Evolutionary conservation across 352 stramenopile genomes (phyloP), one percentile per base, ranked within the genome.

Genomic region (Phytophthora pini): DNA sequence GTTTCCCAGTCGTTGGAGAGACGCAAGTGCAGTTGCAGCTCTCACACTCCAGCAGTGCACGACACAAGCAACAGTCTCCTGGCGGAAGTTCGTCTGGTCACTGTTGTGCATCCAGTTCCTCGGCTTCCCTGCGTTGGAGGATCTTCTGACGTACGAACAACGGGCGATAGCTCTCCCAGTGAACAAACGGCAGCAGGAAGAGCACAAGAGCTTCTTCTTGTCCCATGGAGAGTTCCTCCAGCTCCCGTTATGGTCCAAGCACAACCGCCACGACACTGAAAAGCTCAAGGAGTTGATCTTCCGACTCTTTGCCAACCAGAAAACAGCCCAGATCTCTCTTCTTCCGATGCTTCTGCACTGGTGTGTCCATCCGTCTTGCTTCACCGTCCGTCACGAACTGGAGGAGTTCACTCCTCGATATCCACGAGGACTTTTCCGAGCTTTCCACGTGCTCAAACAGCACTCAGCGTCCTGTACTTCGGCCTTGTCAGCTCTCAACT

Each of bases 231-330:
- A 74, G 10, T 90, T 90, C 48, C 13, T 27, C 17, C 50, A 62
- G 1, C 48, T 86, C 1, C 77, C 69, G 11, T 50, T 86, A 24
- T 88, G 82, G 79, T 87, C 83, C 53, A 69, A 84, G 17, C 27
- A 43, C 39, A 29, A 36, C 26, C 29, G n/a, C 1, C 47, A 41
- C 15, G 34, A 63, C 4, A 15, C 52, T 2, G 40, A 39, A 22
- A 60, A 61, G 6, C 13, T 75, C 24, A 80, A 74, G 60, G 59
- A 61, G 2, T 34, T 87, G n/a, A 26, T 80, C 8, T 79, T 81
- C n/a, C 45, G 60, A 17, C 66, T 90, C 11, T 81, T 83, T 45
- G 22, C 57, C 11, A 4, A 17, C 6, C 36, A 47, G 3, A 24
- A 47, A 1, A n/a, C 29, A 26, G 22, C 24, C 1, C 34, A 69